Evolutionary conservation across 2,329 filamentous ascomycete genomes (phyloP), one percentile per base, ranked within the genome.

Genomic region (Biscogniauxia mediterranea): DNA sequence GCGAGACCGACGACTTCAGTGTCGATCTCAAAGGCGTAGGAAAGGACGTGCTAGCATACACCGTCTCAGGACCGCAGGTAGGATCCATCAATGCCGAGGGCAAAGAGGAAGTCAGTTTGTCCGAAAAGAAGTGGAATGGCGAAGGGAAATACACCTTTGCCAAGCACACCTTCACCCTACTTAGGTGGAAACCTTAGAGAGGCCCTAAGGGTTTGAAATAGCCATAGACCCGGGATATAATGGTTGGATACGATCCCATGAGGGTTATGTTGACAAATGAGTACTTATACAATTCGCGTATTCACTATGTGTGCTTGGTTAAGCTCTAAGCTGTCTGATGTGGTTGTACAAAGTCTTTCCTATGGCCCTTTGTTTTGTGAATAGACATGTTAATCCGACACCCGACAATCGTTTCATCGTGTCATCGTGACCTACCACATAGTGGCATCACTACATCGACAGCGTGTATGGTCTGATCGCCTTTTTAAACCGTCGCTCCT

Each of bases 81-180:
- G 75, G 80, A 17, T 83, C 83, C 19, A 83, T 83, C 5, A 93
- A 93, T 71, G 87, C 83, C 49, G 84, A 81, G 4, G 83, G 80
- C 3, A 83, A 85, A 67, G 79, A 90, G 69, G 83, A 86, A 59
- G 89, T 92, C 13, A 78, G 78, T 0, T 78, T 91, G 59, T 71
- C 79, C 60, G 85, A 89, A 74, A 82, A 78, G 8, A 83, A 77
- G 52, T 92, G 89, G 89, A 79, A 87, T 70, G 87, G 83, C 0
- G 75, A 83, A 70, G 87, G 85, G 1, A 73, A 77, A 52, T 92
- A 85, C 69, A 83, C 77, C 1, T 93, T 93, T 74, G 79, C 81
- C 1, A 91, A 87, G 78, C 85, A 89, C 72, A 90, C 88, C 2
- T 81, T 93, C 54, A 91, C 88, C 2, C 76, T 93, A 75, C 72